Evolutionary conservation across 331 rosid species (phyloP).

Genomic region (Arachis monticola): DNA sequence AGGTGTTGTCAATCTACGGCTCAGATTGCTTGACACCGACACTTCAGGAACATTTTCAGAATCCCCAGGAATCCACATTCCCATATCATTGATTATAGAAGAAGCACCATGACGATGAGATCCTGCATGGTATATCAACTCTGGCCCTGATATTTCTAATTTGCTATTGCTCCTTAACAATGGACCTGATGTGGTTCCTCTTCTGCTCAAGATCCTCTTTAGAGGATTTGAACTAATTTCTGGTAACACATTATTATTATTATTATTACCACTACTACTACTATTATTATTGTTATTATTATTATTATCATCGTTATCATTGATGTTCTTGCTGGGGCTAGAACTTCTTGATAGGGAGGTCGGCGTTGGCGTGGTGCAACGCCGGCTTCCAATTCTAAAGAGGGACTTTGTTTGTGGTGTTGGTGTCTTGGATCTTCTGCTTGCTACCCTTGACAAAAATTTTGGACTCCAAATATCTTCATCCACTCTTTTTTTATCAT

Average conservation of each 20-base stretch:
- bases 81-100: neutral
- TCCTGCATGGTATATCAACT: conserved; percentile 8
- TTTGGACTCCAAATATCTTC: conserved; percentile 52
- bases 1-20: conserved; percentile 65
- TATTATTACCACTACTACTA: too few species aligned
- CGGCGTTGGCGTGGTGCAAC: conserved; percentile 47
- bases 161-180: conserved; percentile 38
- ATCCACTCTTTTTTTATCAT: conserved; percentile 49
- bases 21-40: conserved; percentile 50
- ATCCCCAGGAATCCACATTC: neutral
- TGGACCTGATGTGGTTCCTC: conserved; percentile 33
- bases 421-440: conserved; percentile 83
- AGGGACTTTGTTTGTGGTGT: conserved; percentile 44
- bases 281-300: too few species aligned
- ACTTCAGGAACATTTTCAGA: conserved; percentile 29
- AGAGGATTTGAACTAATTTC: conserved; percentile 36
- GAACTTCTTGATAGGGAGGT: conserved; percentile 35
- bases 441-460: conserved; percentile 41
- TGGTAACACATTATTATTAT: neutral
- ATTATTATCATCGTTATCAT: too few species aligned
- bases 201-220: conserved; percentile 46
- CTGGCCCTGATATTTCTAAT: conserved; percentile 48
- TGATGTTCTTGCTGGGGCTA: conserved; percentile 28
- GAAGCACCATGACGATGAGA: neutral
- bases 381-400: conserved; percentile 40